phyloP scores from a whole-genome alignment of 805 yeast species.

The Saccharomycopsis lassenensis region DNA sequence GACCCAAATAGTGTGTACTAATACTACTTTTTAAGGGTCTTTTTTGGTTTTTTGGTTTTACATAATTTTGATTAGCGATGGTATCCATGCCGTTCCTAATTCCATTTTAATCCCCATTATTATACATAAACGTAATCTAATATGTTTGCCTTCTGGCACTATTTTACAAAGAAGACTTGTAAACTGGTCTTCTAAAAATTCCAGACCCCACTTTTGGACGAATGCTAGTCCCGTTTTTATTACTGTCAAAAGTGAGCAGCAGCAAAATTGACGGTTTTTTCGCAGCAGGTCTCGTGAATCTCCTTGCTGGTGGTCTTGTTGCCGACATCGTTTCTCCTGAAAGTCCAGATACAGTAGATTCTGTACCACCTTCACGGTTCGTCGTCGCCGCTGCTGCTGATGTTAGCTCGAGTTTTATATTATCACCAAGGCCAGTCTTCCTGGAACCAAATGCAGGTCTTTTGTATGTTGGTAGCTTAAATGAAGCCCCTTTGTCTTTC shows the following conservation, averaged over 20 bases:
- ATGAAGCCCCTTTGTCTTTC: slow-evolving; percentile 1
- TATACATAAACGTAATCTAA: too few species aligned
- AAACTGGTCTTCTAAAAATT: slow-evolving; percentile 12
- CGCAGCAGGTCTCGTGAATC: background rate
- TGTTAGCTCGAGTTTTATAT: background rate
- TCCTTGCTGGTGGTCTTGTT: background rate
- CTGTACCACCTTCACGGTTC: background rate
- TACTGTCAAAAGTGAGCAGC: slow-evolving; percentile 9
- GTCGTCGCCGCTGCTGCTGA: background rate
- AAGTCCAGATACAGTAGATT: background rate
- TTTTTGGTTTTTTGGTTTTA: too few species aligned
- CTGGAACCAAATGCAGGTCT: background rate
- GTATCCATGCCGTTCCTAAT: too few species aligned
- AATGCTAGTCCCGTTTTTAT: background rate
- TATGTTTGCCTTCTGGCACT: too few species aligned
- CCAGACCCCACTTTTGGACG: slow-evolving; percentile 12
- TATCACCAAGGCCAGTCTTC: background rate
- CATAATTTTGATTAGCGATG: too few species aligned
- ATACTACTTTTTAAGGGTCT: too few species aligned
- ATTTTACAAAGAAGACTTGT: too few species aligned
- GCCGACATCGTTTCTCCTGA: background rate
- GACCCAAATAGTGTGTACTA: too few species aligned
- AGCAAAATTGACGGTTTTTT: slow-evolving; percentile 16
- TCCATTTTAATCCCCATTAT: too few species aligned
- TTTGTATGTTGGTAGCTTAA: slow-evolving; percentile 13